Evolutionary conservation across 305 asterid genomes (phyloP).

Genomic region (Ajuga reptans): DNA sequence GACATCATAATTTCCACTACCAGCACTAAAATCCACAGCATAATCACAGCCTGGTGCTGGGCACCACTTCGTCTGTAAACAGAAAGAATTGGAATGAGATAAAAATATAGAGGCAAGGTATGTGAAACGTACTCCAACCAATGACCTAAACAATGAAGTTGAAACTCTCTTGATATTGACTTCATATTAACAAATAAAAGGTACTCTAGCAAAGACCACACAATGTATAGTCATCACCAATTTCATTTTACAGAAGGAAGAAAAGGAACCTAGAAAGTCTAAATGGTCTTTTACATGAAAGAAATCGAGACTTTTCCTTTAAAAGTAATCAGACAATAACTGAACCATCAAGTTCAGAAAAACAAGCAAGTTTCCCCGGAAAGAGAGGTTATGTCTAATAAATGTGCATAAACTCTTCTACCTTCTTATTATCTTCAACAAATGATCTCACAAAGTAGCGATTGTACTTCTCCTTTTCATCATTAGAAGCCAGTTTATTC

Average conservation of each 20-base stretch:
- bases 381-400: neutral
- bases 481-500: slow-evolving; percentile 41
- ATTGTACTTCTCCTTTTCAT: slow-evolving; percentile 45
- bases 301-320: neutral
- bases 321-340: neutral
- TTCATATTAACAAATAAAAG: slow-evolving; percentile 4
- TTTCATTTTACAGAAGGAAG: neutral
- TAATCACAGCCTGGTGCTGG: slow-evolving; percentile 95
- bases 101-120: slow-evolving; percentile 11
- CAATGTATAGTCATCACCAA: neutral
- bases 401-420: slow-evolving; percentile 27
- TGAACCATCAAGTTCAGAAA: neutral
- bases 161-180: neutral
- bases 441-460: slow-evolving; percentile 60
- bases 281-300: neutral
- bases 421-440: slow-evolving; percentile 67
- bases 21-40: slow-evolving; percentile 73
- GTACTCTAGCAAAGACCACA: neutral
- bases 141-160: slow-evolving; percentile 9
- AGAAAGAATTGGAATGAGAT: slow-evolving; percentile 13
- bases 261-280: neutral
- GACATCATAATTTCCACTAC: slow-evolving; percentile 83
- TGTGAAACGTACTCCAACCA: slow-evolving; percentile 9
- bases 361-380: neutral
- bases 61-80: slow-evolving; percentile 81